These are phyloP conservation scores for Sporothrix schenckii DNA, from an alignment of 2,329 filamentous ascomycete genomes.

Conservation along the genomic window DNA sequence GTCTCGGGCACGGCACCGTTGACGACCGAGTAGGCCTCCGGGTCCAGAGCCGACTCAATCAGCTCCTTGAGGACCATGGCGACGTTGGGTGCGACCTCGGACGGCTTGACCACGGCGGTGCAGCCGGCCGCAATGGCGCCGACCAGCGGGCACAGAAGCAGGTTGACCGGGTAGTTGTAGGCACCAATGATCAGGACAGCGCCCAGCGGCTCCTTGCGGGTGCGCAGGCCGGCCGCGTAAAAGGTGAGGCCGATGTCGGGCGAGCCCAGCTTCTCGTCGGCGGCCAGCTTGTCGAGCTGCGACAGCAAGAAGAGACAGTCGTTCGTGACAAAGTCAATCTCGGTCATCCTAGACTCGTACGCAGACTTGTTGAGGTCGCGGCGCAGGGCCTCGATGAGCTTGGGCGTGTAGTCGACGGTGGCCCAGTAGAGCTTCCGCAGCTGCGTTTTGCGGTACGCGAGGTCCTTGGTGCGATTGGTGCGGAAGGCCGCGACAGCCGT, in stretches of 20 bases:
- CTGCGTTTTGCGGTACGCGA: conserved; percentile 82
- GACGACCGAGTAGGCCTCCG: conserved; percentile 72
- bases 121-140: conserved; percentile 93
- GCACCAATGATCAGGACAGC: conserved; percentile 82
- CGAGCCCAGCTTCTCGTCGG: conserved; percentile 70
- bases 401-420: conserved; percentile 73
- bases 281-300: conserved; percentile 78
- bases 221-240: conserved; percentile 69
- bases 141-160: conserved; percentile 76
- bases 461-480: conserved; percentile 76
- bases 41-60: conserved; percentile 74
- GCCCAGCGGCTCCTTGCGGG: conserved; percentile 87
- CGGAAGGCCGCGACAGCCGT: conserved; percentile 70
- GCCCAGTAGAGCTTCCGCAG: conserved; percentile 96
- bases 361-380: conserved; percentile 76
- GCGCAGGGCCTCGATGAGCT: conserved; percentile 73
- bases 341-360: conserved; percentile 73
- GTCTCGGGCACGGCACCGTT: conserved; percentile 83
- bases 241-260: conserved; percentile 69
- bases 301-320: conserved; percentile 79
- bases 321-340: conserved; percentile 77
- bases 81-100: conserved; percentile 74
- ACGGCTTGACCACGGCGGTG: conserved; percentile 87
- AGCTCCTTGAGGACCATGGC: conserved; percentile 81
- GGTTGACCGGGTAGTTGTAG: conserved; percentile 90